Conservation (phyloP, 2,329 filamentous ascomycete species). For the Dothistroma septosporum region DNA sequence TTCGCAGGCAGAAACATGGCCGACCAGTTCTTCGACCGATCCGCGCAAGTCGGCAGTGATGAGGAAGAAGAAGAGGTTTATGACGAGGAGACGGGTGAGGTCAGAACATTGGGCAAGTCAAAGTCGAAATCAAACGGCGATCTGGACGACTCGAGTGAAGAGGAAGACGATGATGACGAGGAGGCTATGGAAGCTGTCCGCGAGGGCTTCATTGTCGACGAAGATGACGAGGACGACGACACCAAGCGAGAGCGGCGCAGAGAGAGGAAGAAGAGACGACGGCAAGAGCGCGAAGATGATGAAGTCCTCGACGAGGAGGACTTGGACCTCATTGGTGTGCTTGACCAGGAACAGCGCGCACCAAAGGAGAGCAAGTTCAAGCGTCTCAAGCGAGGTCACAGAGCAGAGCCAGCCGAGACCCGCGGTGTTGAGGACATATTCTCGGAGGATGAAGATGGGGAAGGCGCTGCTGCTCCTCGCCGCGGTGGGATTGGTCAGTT, state of each 20-base stretch:
- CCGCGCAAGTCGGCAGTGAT: conserved; percentile 80
- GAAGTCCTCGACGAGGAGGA: conserved; percentile 89
- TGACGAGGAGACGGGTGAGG: conserved; percentile 68
- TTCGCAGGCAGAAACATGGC: conserved; percentile 15
- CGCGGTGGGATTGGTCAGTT: conserved; percentile 45
- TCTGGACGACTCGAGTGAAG: conserved; percentile 82
- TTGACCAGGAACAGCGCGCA: conserved; percentile 65
- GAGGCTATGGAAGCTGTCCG: conserved; percentile 73
- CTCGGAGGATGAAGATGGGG: conserved; percentile 73
- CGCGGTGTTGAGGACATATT: conserved; percentile 89
- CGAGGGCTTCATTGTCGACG: conserved; percentile 94
- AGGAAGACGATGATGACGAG: conserved; percentile 82
- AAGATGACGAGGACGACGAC: conserved; percentile 71
- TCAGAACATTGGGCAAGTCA: conserved; percentile 33
- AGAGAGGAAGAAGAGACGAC: conserved; percentile 70
- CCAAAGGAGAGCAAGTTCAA: conserved; percentile 82
- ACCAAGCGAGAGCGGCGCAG: conserved; percentile 55
- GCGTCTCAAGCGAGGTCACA: conserved; percentile 86
- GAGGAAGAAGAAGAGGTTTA: conserved; percentile 82
- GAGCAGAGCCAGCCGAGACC: conserved; percentile 62
- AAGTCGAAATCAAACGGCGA: conserved; percentile 40
- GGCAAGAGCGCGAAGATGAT: conserved; percentile 78
- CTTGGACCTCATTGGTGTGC: conserved; percentile 87
- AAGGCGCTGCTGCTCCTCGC: conserved; percentile 45
- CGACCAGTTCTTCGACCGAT: conserved; percentile 68